Evolutionary conservation across 129 eudicot genomes (phyloP), one percentile per base, ranked within the genome.

Genomic region (Pittosporum tobira): DNA sequence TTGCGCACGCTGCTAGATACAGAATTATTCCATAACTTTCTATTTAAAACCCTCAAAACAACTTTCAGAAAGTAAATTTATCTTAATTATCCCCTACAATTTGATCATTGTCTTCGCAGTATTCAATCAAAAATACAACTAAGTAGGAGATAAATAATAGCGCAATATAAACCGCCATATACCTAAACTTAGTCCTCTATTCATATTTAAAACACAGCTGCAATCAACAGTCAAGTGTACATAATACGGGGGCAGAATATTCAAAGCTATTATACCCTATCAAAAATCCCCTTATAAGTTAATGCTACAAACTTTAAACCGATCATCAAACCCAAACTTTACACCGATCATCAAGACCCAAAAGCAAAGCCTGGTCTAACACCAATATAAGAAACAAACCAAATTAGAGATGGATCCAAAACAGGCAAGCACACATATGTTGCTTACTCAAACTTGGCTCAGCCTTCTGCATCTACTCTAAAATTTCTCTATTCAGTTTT

Each of bases 261-360:
- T n/a, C 19, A 30, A 40, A 46, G 22, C 44, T 48, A 51, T 47
- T 38, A 10, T 3, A 30, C n/a, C 46, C 70, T 66, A 44, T 54
- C 61, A n/a, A 59, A 48, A 51, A 49, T 70, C 56, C 63, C 68
- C 63, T 51, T 31, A 15, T 18, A 51, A 59, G 36, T 36, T 31
- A 8, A 15, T 5, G n/a, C n/a, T n/a, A n/a, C n/a, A 59, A 52
- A 27, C 38, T 51, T 38, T 59, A 66, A n/a, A n/a, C n/a, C n/a
- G n/a, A n/a, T n/a, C n/a, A n/a, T n/a, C n/a, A n/a, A n/a, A n/a
- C n/a, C n/a, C 59, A 61, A 61, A 13, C 61, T 62, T 45, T 13
- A 24, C 24, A 51, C 49, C 47, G 53, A 72, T 34, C 53, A 67
- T 23, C 77, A 76, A 60, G 67, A 67, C 72, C 22, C 14, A 25